Evolutionary conservation across 106 monocot genomes (phyloP).

Genomic region (Ottelia alismoides): DNA sequence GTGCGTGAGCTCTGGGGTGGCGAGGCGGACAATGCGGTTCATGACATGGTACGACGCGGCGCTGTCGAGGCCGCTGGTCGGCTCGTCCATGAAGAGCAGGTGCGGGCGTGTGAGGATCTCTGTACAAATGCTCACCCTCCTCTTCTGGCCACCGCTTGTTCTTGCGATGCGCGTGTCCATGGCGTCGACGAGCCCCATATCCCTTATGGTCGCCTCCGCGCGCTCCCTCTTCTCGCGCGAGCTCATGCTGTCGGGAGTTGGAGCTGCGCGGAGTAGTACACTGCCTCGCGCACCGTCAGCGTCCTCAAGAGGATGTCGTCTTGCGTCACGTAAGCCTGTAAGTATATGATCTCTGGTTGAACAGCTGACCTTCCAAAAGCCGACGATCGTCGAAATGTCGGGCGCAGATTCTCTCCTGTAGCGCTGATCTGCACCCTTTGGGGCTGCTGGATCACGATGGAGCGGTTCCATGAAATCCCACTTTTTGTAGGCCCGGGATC

Average conservation of each 20-base stretch:
- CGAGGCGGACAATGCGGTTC: conserved; percentile 30
- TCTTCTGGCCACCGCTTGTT: conserved; percentile 32
- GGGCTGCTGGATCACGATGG: too few relatives aligned
- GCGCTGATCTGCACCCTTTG: too few relatives aligned
- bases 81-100: conserved; percentile 33
- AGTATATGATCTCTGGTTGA: too few relatives aligned
- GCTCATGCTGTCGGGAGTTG: conserved; percentile 50
- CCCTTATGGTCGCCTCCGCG: conserved; percentile 42
- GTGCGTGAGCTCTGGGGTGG: conserved; percentile 30
- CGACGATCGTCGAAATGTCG: too few relatives aligned
- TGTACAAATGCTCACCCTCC: conserved; percentile 32
- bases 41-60: conserved; percentile 55
- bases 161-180: conserved; percentile 9
- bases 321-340: conserved; percentile 52
- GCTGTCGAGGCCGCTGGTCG: conserved; percentile 35
- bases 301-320: conserved; percentile 63
- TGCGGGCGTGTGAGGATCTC: conserved; percentile 26
- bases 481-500: too few relatives aligned
- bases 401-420: too few relatives aligned
- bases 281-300: conserved; percentile 54
- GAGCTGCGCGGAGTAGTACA: conserved; percentile 60
- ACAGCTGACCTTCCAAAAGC: too few relatives aligned
- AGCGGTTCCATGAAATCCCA: too few relatives aligned
- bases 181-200: conserved; percentile 46
- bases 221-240: conserved; percentile 31